Evolutionary conservation across 352 stramenopile species (phyloP).

Genomic region (Elongisporangium anandrum): DNA sequence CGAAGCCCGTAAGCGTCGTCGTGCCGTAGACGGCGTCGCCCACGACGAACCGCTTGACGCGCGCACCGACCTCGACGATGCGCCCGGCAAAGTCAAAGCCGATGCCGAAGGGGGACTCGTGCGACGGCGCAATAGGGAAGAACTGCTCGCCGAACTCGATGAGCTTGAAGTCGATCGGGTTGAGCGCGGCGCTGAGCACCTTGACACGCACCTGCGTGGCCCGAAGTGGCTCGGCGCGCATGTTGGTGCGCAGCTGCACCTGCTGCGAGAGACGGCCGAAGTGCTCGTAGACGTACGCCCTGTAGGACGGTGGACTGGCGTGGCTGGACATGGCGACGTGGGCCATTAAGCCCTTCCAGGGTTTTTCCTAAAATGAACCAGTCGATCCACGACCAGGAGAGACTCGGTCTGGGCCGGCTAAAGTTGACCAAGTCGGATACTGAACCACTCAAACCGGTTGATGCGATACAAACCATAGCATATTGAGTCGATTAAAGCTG

Average conservation of each 20-base stretch:
- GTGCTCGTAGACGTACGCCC: slow-evolving; percentile 6
- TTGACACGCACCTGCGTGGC: slow-evolving; percentile 8
- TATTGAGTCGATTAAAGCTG: not conserved
- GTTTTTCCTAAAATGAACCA: not conserved
- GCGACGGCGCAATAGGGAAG: slow-evolving; percentile 12
- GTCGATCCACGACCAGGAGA: not conserved
- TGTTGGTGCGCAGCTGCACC: not conserved
- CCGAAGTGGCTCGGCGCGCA: not conserved
- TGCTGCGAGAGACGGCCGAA: slow-evolving; percentile 3
- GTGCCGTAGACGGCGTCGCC: slow-evolving; percentile 31
- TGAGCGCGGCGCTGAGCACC: slow-evolving; percentile 8
- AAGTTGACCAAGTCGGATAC: not conserved
- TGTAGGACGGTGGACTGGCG: slow-evolving; percentile 1
- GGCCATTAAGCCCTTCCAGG: not conserved
- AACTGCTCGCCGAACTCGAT: slow-evolving; percentile 10
- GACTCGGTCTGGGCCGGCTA: not conserved
- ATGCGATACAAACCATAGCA: not conserved
- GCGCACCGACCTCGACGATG: slow-evolving; percentile 21
- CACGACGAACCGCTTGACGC: slow-evolving; percentile 21
- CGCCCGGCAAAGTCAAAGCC: slow-evolving; percentile 34
- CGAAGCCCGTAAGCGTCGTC: not conserved
- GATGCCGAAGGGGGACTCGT: slow-evolving; percentile 22
- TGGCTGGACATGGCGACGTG: not conserved
- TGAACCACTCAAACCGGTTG: not conserved
- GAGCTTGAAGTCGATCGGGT: slow-evolving; percentile 20